Evolutionary conservation across 1,139 yeast species (phyloP).

Genomic region (Kodamaea derodonti): DNA sequence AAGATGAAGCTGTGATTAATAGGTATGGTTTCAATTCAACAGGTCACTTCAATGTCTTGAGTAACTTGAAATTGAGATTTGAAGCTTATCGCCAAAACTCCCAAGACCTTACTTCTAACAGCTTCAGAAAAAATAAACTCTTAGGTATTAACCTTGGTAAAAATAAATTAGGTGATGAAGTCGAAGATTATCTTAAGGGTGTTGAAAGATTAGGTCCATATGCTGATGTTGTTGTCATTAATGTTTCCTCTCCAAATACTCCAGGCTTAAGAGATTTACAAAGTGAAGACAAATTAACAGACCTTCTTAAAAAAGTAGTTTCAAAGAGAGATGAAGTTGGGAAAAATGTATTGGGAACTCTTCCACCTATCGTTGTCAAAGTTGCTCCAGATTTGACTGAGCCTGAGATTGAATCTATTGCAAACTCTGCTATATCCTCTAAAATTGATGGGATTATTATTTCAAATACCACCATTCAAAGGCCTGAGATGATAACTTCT

Average conservation of each 20-base stretch:
- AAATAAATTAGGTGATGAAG: slow-evolving; percentile 87
- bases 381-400: slow-evolving; percentile 91
- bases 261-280: slow-evolving; percentile 91
- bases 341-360: slow-evolving; percentile 35
- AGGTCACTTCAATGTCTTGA: slow-evolving; percentile 76
- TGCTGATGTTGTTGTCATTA: slow-evolving; percentile 86
- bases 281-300: slow-evolving; percentile 66
- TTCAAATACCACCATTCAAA: slow-evolving; percentile 84
- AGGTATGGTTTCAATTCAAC: slow-evolving; percentile 92
- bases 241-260: slow-evolving; percentile 95
- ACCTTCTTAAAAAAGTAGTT: slow-evolving; percentile 62
- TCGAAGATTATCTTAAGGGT: slow-evolving; percentile 80
- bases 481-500: slow-evolving; percentile 60
- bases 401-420: slow-evolving; percentile 78
- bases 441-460: slow-evolving; percentile 88
- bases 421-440: slow-evolving; percentile 71
- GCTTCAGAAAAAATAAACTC: slow-evolving; percentile 62
- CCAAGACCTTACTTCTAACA: slow-evolving; percentile 41
- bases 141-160: slow-evolving; percentile 87
- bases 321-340: slow-evolving; percentile 50
- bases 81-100: slow-evolving; percentile 12
- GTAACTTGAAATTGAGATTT: slow-evolving; percentile 61
- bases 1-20: slow-evolving; percentile 88
- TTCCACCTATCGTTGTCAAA: slow-evolving; percentile 81
- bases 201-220: slow-evolving; percentile 74